Percentiles rank a stretch among this genome's conserved stretches.
Conservation (phyloP, 495 filamentous ascomycete species). For the Annulohypoxylon nitens region DNA sequence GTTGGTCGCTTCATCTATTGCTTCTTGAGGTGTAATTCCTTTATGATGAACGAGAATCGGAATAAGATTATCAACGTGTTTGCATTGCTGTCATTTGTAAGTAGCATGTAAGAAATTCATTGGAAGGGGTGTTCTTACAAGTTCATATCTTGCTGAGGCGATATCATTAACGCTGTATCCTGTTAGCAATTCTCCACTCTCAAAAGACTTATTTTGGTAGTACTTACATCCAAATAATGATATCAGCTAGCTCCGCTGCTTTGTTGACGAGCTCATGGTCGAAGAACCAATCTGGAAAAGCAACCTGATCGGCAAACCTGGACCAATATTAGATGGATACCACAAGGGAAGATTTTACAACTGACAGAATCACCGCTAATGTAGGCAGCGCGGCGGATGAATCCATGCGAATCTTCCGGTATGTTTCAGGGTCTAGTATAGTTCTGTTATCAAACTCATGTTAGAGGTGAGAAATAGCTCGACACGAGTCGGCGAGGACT, state of each 20-base stretch:
- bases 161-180: constrained; percentile 26
- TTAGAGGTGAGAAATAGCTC: constrained; percentile 13
- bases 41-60: constrained; percentile 27
- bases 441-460: constrained; percentile 19
- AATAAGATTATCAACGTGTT: constrained; percentile 30
- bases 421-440: constrained; percentile 26
- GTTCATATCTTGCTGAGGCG: constrained; percentile 23
- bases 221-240: constrained; percentile 28
- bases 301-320: constrained; percentile 17
- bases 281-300: constrained; percentile 30
- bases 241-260: constrained; percentile 10
- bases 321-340: not conserved
- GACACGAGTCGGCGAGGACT: constrained; percentile 17
- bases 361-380: constrained; percentile 20
- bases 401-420: constrained; percentile 22
- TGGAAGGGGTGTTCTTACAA: constrained; percentile 20
- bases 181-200: no score
- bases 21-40: constrained; percentile 27
- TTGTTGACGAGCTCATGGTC: constrained; percentile 11
- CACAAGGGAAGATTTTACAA: not conserved
- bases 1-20: constrained; percentile 14
- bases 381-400: constrained; percentile 24
- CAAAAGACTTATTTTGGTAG: no score
- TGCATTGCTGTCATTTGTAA: constrained; percentile 22
- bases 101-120: no score